Conservation (phyloP, 2,329 filamentous ascomycete genomes). For the Curvularia eragrostidis region DNA sequence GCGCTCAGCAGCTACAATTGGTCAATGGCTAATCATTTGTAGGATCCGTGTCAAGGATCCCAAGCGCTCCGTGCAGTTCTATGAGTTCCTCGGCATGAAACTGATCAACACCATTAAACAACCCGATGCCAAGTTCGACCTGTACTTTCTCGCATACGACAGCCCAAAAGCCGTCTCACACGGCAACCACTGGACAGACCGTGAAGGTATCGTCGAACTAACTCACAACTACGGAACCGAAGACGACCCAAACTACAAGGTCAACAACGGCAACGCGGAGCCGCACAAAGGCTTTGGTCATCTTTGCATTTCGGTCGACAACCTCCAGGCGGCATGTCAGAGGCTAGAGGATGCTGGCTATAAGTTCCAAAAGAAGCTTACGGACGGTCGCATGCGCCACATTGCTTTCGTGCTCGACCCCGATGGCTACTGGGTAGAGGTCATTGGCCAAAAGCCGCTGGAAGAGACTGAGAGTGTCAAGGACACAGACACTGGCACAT, state of each 20-base stretch:
- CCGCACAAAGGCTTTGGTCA: conserved; percentile 87
- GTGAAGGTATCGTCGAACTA: conserved; percentile 89
- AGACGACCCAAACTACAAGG: conserved; percentile 76
- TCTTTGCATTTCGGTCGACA: conserved; percentile 72
- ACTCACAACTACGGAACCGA: conserved; percentile 89
- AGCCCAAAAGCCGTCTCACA: conserved; percentile 74
- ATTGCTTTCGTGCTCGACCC: conserved; percentile 93
- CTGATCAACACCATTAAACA: conserved; percentile 80
- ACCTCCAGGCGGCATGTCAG: conserved; percentile 86
- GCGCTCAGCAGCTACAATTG: conserved; percentile 6
- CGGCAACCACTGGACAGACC: conserved; percentile 77
- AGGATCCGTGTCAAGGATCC: conserved; percentile 88
- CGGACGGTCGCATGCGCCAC: conserved; percentile 72
- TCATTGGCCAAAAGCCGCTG: conserved; percentile 74
- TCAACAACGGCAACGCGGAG: conserved; percentile 90
- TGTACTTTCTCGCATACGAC: conserved; percentile 95
- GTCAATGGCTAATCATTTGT: conserved; percentile 13
- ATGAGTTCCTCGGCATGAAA: conserved; percentile 89
- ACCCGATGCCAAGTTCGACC: conserved; percentile 88
- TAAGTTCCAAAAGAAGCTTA: conserved; percentile 92
- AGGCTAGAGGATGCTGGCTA: conserved; percentile 90
- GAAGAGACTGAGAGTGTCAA: conserved; percentile 75
- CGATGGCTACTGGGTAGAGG: conserved; percentile 76
- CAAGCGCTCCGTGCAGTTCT: conserved; percentile 83
- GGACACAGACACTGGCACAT: conserved; percentile 75